Evolutionary conservation across 768 basidiomycete genomes (phyloP).

Genomic region (Mycena vitilis): DNA sequence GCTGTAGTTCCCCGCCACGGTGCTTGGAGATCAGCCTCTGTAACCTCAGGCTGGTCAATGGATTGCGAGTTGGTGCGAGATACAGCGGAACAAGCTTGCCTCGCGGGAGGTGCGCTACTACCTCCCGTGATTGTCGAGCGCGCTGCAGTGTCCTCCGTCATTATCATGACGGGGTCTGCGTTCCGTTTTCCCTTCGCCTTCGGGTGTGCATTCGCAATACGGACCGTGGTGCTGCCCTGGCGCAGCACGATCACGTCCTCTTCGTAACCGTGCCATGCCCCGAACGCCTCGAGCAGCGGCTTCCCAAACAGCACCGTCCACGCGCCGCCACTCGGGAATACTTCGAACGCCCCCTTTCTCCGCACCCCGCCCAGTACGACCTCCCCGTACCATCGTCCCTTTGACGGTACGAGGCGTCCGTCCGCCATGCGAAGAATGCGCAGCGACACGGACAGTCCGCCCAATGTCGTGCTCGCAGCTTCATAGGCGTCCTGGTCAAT

Average conservation of each 20-base stretch:
- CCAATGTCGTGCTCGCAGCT: too few species aligned
- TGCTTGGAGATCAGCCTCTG: not conserved
- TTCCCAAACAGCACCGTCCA: too few species aligned
- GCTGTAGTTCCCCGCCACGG: not conserved
- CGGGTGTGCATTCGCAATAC: constrained; percentile 1
- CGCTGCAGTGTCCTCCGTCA: constrained; percentile 10
- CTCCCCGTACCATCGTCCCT: too few species aligned
- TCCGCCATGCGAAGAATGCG: too few species aligned
- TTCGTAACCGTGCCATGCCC: too few species aligned
- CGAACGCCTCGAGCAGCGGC: too few species aligned
- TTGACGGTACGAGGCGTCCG: too few species aligned
- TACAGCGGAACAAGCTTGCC: constrained; percentile 15
- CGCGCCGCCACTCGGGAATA: too few species aligned
- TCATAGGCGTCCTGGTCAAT: constrained; percentile 20
- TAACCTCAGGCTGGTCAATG: constrained; percentile 10
- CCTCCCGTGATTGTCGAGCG: constrained; percentile 27
- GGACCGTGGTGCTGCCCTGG: not conserved
- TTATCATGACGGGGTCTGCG: constrained; percentile 14
- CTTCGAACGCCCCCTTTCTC: too few species aligned
- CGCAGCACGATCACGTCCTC: constrained; percentile 12
- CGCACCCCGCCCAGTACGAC: too few species aligned
- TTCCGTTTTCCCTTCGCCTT: not conserved
- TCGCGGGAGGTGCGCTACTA: constrained; percentile 22
- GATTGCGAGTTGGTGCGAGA: not conserved
- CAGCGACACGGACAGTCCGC: too few species aligned